Percentiles rank a stretch among this genome's conserved stretches.
These are phyloP conservation scores for Scenedesmus sp. DNA, from an alignment of 163 green algal genomes.

Conservation along the genomic window DNA sequence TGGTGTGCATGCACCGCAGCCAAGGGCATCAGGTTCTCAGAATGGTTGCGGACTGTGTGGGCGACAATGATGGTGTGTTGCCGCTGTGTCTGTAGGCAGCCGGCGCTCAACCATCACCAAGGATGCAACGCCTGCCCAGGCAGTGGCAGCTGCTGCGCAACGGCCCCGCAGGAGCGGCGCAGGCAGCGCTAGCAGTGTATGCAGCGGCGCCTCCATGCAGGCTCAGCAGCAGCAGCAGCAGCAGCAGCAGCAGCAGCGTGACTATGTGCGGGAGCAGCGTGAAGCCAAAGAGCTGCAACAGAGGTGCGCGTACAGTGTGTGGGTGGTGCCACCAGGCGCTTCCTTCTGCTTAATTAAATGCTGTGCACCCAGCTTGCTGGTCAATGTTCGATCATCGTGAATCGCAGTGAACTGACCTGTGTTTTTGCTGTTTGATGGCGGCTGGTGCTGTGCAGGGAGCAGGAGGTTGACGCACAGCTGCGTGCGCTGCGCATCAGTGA, in stretches of 20 bases:
- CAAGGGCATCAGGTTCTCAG: too few relatives aligned
- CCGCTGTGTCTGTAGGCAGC: background rate
- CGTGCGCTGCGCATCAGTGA: conserved; percentile 31
- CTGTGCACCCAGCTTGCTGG: background rate
- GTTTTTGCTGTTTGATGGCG: background rate
- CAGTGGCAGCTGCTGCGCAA: background rate
- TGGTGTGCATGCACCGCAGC: too few relatives aligned
- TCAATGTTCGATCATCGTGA: background rate
- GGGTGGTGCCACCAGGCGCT: background rate
- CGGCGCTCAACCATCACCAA: background rate
- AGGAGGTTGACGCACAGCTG: conserved; percentile 31
- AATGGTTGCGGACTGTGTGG: too few relatives aligned
- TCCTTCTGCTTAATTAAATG: background rate
- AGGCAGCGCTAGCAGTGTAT: background rate
- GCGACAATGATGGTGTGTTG: background rate
- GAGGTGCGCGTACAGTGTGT: background rate
- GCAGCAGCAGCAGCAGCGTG: conserved; percentile 24
- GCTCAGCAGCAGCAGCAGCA: background rate
- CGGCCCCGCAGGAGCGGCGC: background rate
- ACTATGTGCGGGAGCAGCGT: conserved; percentile 17
- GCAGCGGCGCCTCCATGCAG: background rate
- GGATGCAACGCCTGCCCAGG: background rate
- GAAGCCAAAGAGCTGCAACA: conserved; percentile 13
- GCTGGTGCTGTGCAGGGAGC: conserved; percentile 10
- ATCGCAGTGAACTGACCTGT: background rate